Conservation (phyloP, 331 rosid species). For the Stylosanthes scabra region DNA sequence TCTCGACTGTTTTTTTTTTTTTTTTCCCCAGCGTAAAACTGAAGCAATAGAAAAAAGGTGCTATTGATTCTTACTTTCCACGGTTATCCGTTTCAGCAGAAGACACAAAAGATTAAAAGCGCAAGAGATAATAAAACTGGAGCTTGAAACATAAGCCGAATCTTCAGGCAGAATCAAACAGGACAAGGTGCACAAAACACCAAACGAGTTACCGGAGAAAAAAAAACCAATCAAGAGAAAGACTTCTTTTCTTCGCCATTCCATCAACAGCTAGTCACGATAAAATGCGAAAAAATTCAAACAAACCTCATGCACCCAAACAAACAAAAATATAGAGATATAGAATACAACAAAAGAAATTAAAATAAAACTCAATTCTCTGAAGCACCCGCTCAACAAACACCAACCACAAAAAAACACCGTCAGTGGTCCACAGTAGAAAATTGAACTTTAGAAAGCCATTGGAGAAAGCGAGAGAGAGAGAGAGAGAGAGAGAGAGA, state of each 20-base stretch:
- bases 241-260: no score
- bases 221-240: neutral
- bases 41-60: constrained; percentile 1
- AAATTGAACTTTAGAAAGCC: neutral
- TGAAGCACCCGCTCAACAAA: neutral
- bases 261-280: neutral
- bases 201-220: constrained; percentile 13
- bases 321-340: neutral
- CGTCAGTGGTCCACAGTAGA: neutral
- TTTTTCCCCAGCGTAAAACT: neutral
- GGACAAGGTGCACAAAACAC: constrained; percentile 31
- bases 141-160: constrained; percentile 26
- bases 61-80: constrained; percentile 22
- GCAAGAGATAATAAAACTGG: constrained; percentile 4
- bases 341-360: no score
- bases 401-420: constrained; percentile 15
- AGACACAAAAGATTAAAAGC: neutral
- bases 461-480: no score
- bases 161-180: constrained; percentile 24
- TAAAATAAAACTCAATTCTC: neutral
- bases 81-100: constrained; percentile 21
- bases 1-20: neutral
- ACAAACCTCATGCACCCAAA: constrained; percentile 30
- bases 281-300: constrained; percentile 29
- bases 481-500: no score